Percentiles rank a stretch among this genome's conserved stretches.
phyloP scores from a whole-genome alignment of 352 stramenopile species.

The Globisporangium canariense region DNA sequence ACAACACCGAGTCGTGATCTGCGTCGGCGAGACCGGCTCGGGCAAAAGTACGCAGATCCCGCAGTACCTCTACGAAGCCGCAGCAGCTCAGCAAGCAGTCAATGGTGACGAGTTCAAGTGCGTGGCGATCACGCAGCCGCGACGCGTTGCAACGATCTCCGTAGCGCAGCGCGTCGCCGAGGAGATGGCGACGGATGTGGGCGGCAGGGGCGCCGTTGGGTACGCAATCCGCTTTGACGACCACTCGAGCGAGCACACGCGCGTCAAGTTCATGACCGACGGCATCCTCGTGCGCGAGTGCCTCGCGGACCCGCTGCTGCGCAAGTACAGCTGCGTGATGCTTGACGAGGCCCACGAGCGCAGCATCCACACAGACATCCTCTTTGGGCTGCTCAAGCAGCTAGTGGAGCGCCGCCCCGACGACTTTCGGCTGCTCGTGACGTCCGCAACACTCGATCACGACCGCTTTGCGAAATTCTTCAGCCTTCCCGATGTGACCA shows the following conservation, averaged over 20 bases:
- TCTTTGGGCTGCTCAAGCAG: slow-evolving; percentile 93
- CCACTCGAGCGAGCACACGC: slow-evolving; percentile 46
- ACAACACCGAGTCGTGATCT: slow-evolving; percentile 62
- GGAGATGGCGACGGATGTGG: slow-evolving; percentile 87
- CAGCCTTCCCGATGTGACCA: slow-evolving; percentile 1
- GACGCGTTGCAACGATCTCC: slow-evolving; percentile 96
- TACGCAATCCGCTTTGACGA: slow-evolving; percentile 99
- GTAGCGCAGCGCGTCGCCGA: slow-evolving; percentile 96
- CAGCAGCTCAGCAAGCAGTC: slow-evolving; percentile 4
- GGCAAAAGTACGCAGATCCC: slow-evolving; percentile 95
- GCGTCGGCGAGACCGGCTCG: slow-evolving; percentile 93
- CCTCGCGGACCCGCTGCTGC: slow-evolving; percentile 68
- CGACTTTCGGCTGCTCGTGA: slow-evolving; percentile 92
- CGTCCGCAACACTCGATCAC: slow-evolving; percentile 89
- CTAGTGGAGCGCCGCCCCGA: slow-evolving; percentile 63
- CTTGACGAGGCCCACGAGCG: slow-evolving; percentile 98
- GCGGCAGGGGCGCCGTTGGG: slow-evolving; percentile 60
- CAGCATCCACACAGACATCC: slow-evolving; percentile 97
- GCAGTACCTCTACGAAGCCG: slow-evolving; percentile 56
- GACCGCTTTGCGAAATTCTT: slow-evolving; percentile 91
- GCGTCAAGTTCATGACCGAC: slow-evolving; percentile 86
- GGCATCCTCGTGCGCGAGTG: slow-evolving; percentile 82
- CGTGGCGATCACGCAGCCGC: slow-evolving; percentile 89
- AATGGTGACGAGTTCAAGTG: slow-evolving; percentile 17
- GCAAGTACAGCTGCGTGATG: slow-evolving; percentile 89